phyloP scores from a whole-genome alignment of 2,329 filamentous ascomycete genomes.

The Chalaropsis thielavioides region DNA sequence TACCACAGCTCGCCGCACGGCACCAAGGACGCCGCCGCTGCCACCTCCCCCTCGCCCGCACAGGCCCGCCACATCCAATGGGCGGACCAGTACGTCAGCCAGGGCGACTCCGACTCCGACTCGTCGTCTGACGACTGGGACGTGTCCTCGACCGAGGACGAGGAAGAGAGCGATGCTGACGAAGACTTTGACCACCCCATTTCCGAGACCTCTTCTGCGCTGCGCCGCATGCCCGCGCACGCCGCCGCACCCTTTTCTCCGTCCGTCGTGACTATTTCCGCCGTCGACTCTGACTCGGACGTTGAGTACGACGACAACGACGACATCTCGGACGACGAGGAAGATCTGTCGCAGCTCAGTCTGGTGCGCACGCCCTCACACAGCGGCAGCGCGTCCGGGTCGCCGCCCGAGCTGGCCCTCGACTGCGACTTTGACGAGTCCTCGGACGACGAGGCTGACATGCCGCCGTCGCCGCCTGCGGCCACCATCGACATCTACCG shows the following conservation, averaged over 20 bases:
- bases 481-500: constrained; percentile 24
- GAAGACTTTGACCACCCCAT: constrained; percentile 7
- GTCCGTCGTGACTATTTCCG: background rate
- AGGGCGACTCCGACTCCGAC: constrained; percentile 20
- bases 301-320: constrained; percentile 30
- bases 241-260: background rate
- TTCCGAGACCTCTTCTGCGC: background rate
- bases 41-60: constrained; percentile 30
- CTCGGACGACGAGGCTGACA: constrained; percentile 53
- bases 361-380: constrained; percentile 57
- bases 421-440: constrained; percentile 57
- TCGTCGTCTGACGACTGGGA: constrained; percentile 20
- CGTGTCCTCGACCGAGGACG: constrained; percentile 7
- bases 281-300: constrained; percentile 23
- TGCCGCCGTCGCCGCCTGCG: constrained; percentile 56
- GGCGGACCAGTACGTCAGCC: constrained; percentile 39
- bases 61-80: constrained; percentile 70
- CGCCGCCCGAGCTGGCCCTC: constrained; percentile 54
- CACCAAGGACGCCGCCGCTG: constrained; percentile 29
- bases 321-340: constrained; percentile 34
- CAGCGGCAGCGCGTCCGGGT: constrained; percentile 28
- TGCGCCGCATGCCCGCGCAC: background rate
- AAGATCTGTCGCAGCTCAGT: constrained; percentile 50
- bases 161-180: constrained; percentile 6
- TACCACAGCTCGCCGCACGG: constrained; percentile 91